Conservation (phyloP, 768 basidiomycete species). For the Saitozyma podzolica region DNA sequence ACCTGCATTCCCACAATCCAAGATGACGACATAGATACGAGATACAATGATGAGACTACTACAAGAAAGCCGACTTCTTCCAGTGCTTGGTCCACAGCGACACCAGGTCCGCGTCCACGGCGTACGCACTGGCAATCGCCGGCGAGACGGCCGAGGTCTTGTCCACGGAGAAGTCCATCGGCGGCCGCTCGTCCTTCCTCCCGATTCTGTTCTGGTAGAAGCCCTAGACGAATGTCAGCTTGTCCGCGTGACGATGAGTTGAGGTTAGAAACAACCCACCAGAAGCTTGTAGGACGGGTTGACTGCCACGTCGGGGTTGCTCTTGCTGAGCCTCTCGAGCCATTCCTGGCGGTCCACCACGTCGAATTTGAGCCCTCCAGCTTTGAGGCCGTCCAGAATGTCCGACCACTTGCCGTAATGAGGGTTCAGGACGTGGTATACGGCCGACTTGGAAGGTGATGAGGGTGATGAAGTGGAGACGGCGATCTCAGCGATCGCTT, state of each 20-base stretch:
- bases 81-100: constrained; percentile 56
- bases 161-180: constrained; percentile 53
- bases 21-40: neutral
- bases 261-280: constrained; percentile 21
- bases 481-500: constrained; percentile 58
- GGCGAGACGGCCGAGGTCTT: constrained; percentile 51
- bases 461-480: constrained; percentile 10
- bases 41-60: constrained; percentile 9
- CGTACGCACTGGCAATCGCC: constrained; percentile 48
- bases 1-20: no score
- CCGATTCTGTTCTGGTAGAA: constrained; percentile 53
- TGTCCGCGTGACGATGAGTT: neutral
- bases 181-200: constrained; percentile 47
- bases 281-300: constrained; percentile 59
- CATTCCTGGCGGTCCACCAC: constrained; percentile 53
- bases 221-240: constrained; percentile 24
- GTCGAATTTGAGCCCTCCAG: constrained; percentile 55
- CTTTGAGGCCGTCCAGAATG: constrained; percentile 55
- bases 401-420: constrained; percentile 53
- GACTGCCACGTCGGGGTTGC: constrained; percentile 52
- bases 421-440: constrained; percentile 56
- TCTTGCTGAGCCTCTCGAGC: constrained; percentile 53
- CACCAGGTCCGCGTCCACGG: constrained; percentile 52
- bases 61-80: constrained; percentile 55
- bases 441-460: constrained; percentile 21